Conservation (phyloP, 495 filamentous ascomycete species). For the Aspergillus sparsus region DNA sequence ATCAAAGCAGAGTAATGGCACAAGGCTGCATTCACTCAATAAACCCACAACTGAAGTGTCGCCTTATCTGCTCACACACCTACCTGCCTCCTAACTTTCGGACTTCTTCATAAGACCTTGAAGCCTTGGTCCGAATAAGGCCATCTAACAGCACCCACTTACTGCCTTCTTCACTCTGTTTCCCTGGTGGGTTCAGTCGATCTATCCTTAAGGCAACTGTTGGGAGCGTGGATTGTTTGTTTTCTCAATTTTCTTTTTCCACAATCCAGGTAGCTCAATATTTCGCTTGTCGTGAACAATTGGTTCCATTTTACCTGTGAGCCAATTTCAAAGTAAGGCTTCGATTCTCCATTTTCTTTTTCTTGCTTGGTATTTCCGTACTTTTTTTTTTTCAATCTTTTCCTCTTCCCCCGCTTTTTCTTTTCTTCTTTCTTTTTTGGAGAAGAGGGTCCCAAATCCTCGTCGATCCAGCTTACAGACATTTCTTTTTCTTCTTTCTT, state of each 20-base stretch:
- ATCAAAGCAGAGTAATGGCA: too few species aligned
- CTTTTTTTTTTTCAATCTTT: neutral
- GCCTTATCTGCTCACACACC: too few species aligned
- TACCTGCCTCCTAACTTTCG: neutral
- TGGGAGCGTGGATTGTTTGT: neutral
- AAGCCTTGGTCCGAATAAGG: neutral
- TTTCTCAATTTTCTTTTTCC: neutral
- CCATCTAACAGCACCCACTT: neutral
- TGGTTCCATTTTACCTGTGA: too few species aligned
- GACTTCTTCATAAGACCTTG: neutral
- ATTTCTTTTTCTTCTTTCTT: too few species aligned
- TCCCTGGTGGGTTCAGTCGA: neutral
- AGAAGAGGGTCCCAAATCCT: neutral
- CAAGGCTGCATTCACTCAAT: too few species aligned
- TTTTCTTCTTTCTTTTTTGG: neutral
- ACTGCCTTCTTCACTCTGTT: neutral
- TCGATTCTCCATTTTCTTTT: too few species aligned
- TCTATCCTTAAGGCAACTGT: too few species aligned
- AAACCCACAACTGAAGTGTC: too few species aligned
- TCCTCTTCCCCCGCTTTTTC: neutral
- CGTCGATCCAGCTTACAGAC: too few species aligned
- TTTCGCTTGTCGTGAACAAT: neutral
- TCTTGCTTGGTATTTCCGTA: neutral
- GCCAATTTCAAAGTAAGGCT: neutral
- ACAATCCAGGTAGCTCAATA: neutral